phyloP scores from a whole-genome alignment of 2,329 filamentous ascomycete genomes.

The Camillea tinctor region DNA sequence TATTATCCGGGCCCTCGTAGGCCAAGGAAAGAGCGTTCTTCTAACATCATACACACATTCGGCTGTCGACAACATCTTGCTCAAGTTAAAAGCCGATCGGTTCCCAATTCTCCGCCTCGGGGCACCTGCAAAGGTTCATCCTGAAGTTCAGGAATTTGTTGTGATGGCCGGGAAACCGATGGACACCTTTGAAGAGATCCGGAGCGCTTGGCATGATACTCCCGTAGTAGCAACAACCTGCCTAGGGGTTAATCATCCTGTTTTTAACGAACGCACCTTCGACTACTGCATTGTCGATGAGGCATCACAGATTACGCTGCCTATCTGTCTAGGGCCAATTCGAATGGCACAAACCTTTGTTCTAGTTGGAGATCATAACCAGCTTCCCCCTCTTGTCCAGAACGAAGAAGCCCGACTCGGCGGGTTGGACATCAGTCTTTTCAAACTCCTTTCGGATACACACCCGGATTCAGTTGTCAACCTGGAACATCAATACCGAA shows the following conservation, averaged over 20 bases:
- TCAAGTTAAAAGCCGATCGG: constrained; percentile 80
- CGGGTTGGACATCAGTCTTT: constrained; percentile 87
- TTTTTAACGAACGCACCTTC: constrained; percentile 87
- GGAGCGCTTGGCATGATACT: constrained; percentile 77
- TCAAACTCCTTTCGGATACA: constrained; percentile 86
- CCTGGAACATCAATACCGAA: constrained; percentile 93
- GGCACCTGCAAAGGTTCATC: constrained; percentile 79
- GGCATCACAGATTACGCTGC: constrained; percentile 94
- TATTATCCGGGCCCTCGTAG: constrained; percentile 86
- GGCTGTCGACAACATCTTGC: constrained; percentile 93
- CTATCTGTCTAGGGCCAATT: constrained; percentile 91
- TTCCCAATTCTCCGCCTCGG: constrained; percentile 84
- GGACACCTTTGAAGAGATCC: constrained; percentile 78
- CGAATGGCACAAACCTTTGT: constrained; percentile 91
- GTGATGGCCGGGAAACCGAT: constrained; percentile 73
- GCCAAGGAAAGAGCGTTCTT: constrained; percentile 87
- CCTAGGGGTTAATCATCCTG: constrained; percentile 81
- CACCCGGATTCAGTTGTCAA: constrained; percentile 88
- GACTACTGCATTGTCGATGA: constrained; percentile 99
- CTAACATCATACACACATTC: constrained; percentile 96
- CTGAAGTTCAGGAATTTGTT: constrained; percentile 82
- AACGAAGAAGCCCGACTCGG: constrained; percentile 84
- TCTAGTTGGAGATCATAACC: constrained; percentile 93
- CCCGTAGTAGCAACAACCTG: constrained; percentile 94
- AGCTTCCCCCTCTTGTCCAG: constrained; percentile 89